Evolutionary conservation across 169 alveolate species (phyloP), one percentile per base, ranked within the genome.

Genomic region (Cryptosporidium felis): DNA sequence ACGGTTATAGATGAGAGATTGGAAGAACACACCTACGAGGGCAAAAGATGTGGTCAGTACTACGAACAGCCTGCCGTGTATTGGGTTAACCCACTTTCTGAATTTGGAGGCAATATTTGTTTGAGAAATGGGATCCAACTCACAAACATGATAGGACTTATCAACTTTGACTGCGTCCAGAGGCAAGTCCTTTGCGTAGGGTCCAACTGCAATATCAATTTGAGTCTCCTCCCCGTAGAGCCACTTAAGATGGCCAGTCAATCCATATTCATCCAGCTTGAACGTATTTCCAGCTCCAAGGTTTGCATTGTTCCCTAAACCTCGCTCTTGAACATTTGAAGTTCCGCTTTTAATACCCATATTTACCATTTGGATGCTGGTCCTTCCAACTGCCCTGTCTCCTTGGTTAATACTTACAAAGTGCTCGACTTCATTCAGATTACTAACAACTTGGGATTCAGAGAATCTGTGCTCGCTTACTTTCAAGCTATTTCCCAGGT

Each of bases 11-110:
- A 74, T 56, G 14, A 74, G 56, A 18, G 85, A 74, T 74, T 74
- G 85, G 23, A 74, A 49, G 45, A 74, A 74, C 3, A 74, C 41
- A 32, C 85, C 85, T 53, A 42, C 59, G 23, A 74, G 74, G 56
- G 85, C 85, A 74, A 74, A 74, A 32, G 85, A 74, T 16, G 85
- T 74, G 18, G 85, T 74, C 18, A 74, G 41, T 1, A 74, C 85
- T 10, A 74, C 67, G 56, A 74, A 74, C 38, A 74, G 21, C 41
- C 85, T 49, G 51, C 85, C 85, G 41, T 74, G 85, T 53, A 74
- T 56, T 53, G 85, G 85, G 34, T 74, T 74, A n/a, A 74, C 18
- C 85, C 85, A 74, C 28, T 74, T 74, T 47, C 67, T 46, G 32
- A 74, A 38, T 42, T 74, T 74, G 0, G 65, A 53, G 16, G 74